Percentiles rank a stretch among this genome's conserved stretches.
Evolutionary conservation across 73 alveolate species (phyloP).

Genomic region (Tetrahymena malaccensis): DNA sequence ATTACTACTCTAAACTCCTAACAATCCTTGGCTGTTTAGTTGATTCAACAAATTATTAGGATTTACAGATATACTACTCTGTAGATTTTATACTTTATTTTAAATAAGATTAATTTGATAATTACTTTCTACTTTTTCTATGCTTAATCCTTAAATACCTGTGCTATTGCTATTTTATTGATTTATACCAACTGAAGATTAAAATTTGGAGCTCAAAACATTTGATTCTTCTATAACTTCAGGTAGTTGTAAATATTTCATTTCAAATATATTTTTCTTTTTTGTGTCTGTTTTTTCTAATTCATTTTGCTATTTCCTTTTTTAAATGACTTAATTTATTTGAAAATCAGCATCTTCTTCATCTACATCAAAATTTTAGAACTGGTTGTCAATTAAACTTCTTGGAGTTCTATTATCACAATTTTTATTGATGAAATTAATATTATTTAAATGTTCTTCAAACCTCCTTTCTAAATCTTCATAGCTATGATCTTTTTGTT

Average conservation of each 20-base stretch:
- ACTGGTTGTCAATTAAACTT: neutral
- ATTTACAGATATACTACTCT: neutral
- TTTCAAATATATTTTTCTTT: neutral
- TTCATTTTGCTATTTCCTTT: neutral
- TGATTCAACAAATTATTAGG: neutral
- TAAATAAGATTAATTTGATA: neutral
- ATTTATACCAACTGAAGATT: neutral
- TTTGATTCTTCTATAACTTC: neutral
- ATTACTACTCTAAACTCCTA: neutral
- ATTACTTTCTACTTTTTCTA: neutral
- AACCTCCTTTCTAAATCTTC: neutral
- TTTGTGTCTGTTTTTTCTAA: neutral
- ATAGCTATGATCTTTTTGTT: neutral
- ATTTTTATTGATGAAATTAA: neutral
- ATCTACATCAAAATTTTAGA: neutral
- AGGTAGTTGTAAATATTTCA: neutral
- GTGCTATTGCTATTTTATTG: neutral
- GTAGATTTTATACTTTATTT: neutral
- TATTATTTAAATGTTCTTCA: neutral
- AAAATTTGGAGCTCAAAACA: neutral
- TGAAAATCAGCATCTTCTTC: neutral
- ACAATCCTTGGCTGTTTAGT: neutral
- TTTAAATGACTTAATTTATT: neutral
- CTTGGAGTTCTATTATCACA: neutral
- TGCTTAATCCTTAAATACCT: neutral